These are phyloP conservation scores for Angomonas desouzai DNA, from an alignment of 208 protist genomes.

Conservation along the genomic window DNA sequence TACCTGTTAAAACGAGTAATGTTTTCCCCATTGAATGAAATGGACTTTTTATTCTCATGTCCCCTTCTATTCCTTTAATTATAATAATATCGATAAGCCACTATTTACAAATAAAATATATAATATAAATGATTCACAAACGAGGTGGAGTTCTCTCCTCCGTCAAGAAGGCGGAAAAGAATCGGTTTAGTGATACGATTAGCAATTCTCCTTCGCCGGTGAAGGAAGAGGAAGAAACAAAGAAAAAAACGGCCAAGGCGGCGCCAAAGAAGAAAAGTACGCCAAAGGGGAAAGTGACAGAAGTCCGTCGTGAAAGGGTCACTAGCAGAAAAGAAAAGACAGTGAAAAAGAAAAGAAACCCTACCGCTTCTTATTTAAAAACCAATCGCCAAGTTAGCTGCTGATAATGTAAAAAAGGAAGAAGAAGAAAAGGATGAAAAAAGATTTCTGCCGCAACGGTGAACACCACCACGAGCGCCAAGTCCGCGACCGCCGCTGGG, in stretches of 20 bases:
- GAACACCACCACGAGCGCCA: neutral
- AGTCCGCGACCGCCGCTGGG: neutral
- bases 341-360: constrained; percentile 4
- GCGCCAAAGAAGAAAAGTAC: constrained; percentile 5
- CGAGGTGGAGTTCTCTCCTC: too few species aligned
- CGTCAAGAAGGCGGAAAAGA: too few species aligned
- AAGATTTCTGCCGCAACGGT: neutral
- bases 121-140: neutral
- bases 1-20: too few species aligned
- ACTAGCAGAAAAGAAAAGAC: neutral
- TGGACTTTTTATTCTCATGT: constrained; percentile 4
- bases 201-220: neutral
- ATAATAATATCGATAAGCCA: neutral
- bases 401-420: neutral
- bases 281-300: too few species aligned
- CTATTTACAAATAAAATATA: constrained; percentile 1
- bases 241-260: neutral
- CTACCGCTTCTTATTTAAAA: neutral
- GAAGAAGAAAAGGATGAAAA: neutral
- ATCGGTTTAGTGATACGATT: neutral
- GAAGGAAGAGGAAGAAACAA: constrained; percentile 1
- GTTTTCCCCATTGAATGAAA: too few species aligned
- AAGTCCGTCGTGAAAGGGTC: too few species aligned
- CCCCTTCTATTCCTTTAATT: neutral
- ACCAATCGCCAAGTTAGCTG: too few species aligned